Base-by-base conservation (phyloP, 176 grass and related monocot genomes). In the Stipa capillata region DNA sequence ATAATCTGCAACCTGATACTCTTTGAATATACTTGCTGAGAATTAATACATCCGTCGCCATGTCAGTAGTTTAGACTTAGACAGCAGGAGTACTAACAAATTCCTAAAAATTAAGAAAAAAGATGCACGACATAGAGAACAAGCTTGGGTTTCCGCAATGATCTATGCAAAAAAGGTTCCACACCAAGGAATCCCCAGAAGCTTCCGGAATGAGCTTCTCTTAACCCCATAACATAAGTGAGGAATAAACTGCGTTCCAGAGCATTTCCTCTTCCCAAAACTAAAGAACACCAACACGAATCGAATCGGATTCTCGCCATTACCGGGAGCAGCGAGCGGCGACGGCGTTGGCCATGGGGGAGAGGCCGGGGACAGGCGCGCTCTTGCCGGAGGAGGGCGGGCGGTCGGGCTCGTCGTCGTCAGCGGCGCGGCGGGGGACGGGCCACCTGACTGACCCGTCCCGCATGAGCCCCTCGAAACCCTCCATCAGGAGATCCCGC, bases 361-460 rank as follows among this genome's bases (percentile, higher is more conserved):
- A 98, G 44, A 98, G 87, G 59, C 89, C 90, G 14, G 81, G 25
- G 33, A 94, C 79, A 56, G 89, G 87, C 75, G 89, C 77, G 35
- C 83, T 79, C 60, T 85, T 87, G 25, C 88, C 83, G 27, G 88
- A 87, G 7, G 86, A 87, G 4, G 33, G 24, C 18, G 90, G 89
- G 43, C 65, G 69, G 49, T 73, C 87, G 87, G 80, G 75, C 29
- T 90, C 90, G 53, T 74, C 89, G 66, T 89, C 92, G 40, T 85
- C 90, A 17, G 76, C 85, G 36, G 47, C 80, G 54, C 90, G 86
- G 64, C 95, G 86, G 72, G 87, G 85, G 62, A 94, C 55, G 36
- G 79, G 73, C 95, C 95, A 94, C 80, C 87, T 98, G 92, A 98
- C 88, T 10, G 92, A 89, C 17, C 90, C 90, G 18, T 98, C 95